Percentiles rank a stretch among this genome's conserved stretches.
Evolutionary conservation across 306 rosid genomes (phyloP).

Genomic region (Quercus robur): DNA sequence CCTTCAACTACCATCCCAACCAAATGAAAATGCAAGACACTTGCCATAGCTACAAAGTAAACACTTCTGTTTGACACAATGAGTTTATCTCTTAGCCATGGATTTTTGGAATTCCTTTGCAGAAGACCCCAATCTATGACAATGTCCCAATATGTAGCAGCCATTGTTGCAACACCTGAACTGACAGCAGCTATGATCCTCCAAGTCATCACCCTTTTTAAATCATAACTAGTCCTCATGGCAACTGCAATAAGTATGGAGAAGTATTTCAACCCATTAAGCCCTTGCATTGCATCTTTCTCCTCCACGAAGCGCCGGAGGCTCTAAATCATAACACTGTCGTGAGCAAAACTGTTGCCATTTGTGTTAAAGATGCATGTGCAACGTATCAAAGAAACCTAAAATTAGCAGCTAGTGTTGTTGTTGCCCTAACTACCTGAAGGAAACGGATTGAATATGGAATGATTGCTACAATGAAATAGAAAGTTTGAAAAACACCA

Average conservation of each 20-base stretch:
- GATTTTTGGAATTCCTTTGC: constrained; percentile 43
- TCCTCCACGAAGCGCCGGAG: constrained; percentile 52
- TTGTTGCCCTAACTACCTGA: constrained; percentile 44
- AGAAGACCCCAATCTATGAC: constrained; percentile 62
- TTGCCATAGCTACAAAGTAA: constrained; percentile 61
- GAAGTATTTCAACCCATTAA: constrained; percentile 46
- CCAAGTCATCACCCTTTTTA: constrained; percentile 28
- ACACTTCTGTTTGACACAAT: constrained; percentile 42
- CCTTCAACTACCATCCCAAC: not conserved
- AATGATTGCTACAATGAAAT: constrained; percentile 59
- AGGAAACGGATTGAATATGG: constrained; percentile 74
- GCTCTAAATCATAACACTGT: constrained; percentile 30
- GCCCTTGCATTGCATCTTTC: constrained; percentile 36
- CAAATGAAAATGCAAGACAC: not conserved
- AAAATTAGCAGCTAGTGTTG: not conserved
- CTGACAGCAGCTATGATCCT: constrained; percentile 27
- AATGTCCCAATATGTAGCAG: constrained; percentile 55
- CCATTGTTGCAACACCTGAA: constrained; percentile 40
- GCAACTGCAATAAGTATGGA: constrained; percentile 47
- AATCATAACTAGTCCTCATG: constrained; percentile 41
- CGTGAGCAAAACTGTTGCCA: not conserved
- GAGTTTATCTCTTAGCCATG: constrained; percentile 79
- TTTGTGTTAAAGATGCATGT: not conserved
- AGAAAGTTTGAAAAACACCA: constrained; percentile 40
- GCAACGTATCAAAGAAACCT: too few relatives aligned